Base-by-base conservation (phyloP, 331 rosid genomes). In the Saraca asoca region DNA sequence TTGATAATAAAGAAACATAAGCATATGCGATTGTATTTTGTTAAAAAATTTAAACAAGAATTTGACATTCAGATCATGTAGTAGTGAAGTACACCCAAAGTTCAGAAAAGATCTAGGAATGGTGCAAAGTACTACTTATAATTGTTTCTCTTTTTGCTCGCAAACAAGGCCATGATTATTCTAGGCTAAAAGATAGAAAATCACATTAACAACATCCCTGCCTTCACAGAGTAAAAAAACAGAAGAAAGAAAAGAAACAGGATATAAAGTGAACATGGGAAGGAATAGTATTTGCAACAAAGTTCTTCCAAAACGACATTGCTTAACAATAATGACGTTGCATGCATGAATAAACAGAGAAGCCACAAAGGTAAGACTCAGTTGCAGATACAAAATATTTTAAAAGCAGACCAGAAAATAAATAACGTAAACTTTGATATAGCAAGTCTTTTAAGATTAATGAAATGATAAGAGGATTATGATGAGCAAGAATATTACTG, bases 41-140 rank as follows among this genome's bases (percentile, higher is more conserved):
- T 61, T 33, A 34, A 53, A 60, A 61, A 41, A 46, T 15, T 51
- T 38, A 46, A 3, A 45, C 16, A 59, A 48, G 34, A 51, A 19
- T 71, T 71, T 8, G 2, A 68, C 65, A 76, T 51, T 50, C 54
- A 42, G 19, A 57, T 50, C 35, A 17, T 31, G 46, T 50, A 55
- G 42, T 66, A 39, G 58, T 44, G 43, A 52, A 77, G 49, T 50
- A 58, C 64, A 29, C 9, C 49, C 65, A 51, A 29, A 43, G 15
- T 70, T 12, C 33, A 62, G 45, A 31, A 16, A 34, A 50, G 51
- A 60, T 64, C 20, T 66, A 11, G 48, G 37, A 1, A 60, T 14
- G 62, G 43, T 58, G 54, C 41, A 54, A 50, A 18, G n/a, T 35
- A 64, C 17, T 5, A 43, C 43, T 38, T 31, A 44, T 42, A 20